These are phyloP conservation scores for Blastomyces gilchristii DNA, from an alignment of 2,329 filamentous ascomycete genomes.

Conservation along the genomic window DNA sequence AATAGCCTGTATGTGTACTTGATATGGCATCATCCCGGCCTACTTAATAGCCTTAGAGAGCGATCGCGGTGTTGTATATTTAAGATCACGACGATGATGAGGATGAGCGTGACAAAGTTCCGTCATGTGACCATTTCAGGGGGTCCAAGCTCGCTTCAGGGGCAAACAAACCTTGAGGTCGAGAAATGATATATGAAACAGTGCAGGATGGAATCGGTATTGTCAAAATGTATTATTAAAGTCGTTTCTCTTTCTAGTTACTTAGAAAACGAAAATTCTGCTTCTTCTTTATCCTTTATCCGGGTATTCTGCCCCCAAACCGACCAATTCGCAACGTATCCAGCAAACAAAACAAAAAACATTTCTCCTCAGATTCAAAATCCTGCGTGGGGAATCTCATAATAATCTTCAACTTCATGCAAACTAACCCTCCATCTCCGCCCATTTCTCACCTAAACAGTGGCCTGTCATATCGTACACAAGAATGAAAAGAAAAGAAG, in stretches of 20 bases:
- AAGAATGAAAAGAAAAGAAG: neutral
- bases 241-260: neutral
- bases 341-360: neutral
- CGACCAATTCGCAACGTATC: neutral
- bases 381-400: neutral
- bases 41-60: neutral
- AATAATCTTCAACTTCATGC: neutral
- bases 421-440: neutral
- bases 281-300: neutral
- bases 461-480: neutral
- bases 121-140: neutral
- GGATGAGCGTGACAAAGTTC: neutral
- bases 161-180: neutral
- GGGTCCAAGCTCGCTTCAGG: neutral
- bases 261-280: neutral
- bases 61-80: neutral
- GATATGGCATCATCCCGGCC: neutral
- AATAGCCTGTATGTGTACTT: neutral
- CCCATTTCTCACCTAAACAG: neutral
- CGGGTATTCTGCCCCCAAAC: neutral
- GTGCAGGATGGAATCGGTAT: neutral
- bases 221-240: neutral
- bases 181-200: neutral
- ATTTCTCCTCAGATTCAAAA: neutral
- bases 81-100: neutral